These are phyloP conservation scores for Zasmidium citrigriseum DNA, from an alignment of 2,329 filamentous ascomycete genomes.

Conservation along the genomic window DNA sequence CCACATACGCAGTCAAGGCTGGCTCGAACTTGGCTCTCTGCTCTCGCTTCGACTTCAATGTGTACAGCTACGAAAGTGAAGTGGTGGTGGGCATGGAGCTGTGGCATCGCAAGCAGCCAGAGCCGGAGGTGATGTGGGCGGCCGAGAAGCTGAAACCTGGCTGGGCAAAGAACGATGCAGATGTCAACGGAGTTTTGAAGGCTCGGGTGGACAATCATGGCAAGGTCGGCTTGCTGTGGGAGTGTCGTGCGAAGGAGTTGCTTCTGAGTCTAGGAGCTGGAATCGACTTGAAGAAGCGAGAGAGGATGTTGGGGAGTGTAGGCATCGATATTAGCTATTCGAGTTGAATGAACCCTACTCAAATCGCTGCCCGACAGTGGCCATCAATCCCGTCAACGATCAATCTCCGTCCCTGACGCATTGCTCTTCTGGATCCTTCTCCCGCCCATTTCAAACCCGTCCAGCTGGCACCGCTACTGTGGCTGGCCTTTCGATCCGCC, in stretches of 20 bases:
- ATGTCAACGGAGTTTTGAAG: conserved; percentile 85
- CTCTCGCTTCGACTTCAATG: conserved; percentile 93
- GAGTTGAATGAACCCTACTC: conserved; percentile 22
- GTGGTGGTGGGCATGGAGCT: conserved; percentile 90
- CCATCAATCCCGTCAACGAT: background rate
- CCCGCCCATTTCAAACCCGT: background rate
- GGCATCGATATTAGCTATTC: conserved; percentile 83
- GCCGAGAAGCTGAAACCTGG: conserved; percentile 44
- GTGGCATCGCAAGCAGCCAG: conserved; percentile 60
- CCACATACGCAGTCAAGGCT: conserved; percentile 88
- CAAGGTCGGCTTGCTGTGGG: conserved; percentile 85
- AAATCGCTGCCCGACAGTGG: background rate
- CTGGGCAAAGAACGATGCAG: conserved; percentile 54
- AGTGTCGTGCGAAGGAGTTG: conserved; percentile 87
- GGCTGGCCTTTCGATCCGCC: background rate
- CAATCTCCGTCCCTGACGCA: background rate
- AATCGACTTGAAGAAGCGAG: conserved; percentile 74
- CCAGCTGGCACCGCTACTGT: background rate
- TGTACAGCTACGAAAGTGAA: conserved; percentile 96
- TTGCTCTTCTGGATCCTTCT: background rate
- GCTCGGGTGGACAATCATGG: conserved; percentile 85
- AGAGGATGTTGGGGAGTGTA: conserved; percentile 75
- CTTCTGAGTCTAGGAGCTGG: conserved; percentile 88
- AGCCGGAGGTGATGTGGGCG: conserved; percentile 46
- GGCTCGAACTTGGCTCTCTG: conserved; percentile 81